Evolutionary conservation across 352 stramenopile genomes (phyloP), one percentile per base, ranked within the genome.

Genomic region (Phytophthora niederhauseri): DNA sequence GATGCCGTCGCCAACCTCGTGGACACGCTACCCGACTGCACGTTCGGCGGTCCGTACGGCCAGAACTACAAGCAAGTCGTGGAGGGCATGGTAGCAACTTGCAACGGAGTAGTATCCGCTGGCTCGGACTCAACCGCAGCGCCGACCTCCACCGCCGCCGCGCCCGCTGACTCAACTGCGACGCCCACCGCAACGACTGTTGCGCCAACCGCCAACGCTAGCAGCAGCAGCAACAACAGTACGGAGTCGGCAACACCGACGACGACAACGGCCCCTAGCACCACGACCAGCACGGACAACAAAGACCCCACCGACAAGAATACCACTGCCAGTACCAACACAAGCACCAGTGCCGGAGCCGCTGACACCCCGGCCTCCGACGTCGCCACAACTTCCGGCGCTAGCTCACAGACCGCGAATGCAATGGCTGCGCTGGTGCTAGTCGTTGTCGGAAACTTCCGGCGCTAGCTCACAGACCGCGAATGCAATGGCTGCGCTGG

Each of bases 51-150:
- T 20, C 62, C 53, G 22, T 63, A 63, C 22, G 61, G 61, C 3
- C 62, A 68, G 43, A 68, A 68, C 61, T 68, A 68, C 61, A 68
- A 68, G 28, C 24, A 61, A 20, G 28, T 61, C 3, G 61, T 68
- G 14, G 51, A 61, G 30, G 43, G 17, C 31, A 38, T 38, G 31
- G 31, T 38, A 4, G 31, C 31, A 38, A 38, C 31, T 1, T 38
- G 31, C 31, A 38, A 14, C 31, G 31, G 31, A 38, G 31, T 9
- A 12, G 11, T 38, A 3, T 15, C 31, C 8, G 8, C 31, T 38
- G 31, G 31, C 8, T 38, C 31, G 8, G 31, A 38, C 11, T 38
- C 8, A 4, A 38, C 31, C 11, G 31, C 31, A 38, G 31, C 31
- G 11, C 7, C 31, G 31, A 38, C 8, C 31, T 38, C 31, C 31